Base-by-base conservation (phyloP, 495 filamentous ascomycete genomes). In the Acidomyces sp. region DNA sequence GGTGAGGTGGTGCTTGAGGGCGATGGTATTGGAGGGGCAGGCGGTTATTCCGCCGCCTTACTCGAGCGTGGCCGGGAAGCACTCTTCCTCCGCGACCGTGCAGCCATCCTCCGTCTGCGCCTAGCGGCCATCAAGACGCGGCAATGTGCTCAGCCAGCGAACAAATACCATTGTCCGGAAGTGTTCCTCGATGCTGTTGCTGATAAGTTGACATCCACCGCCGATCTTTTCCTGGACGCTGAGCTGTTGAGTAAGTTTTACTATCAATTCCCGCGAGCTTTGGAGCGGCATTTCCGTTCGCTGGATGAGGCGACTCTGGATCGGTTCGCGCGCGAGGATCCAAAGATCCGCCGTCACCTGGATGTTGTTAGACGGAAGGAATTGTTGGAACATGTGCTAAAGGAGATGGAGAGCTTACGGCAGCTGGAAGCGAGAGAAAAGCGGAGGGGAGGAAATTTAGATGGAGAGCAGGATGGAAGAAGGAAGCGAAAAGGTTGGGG, bases 231-330 rank as follows among this genome's bases (percentile, higher is more conserved):
- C 69, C 74, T 99, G 7, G 94, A 99, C 51, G 92, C 95, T 25
- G 90, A 99, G 64, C 71, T 99, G 19, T 71, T 99, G 28, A 85
- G 82, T 3, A 93, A 96, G 55, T 99, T 96, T 53, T 94, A 94
- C 64, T 87, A 92, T 57, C 42, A 67, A 60, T 99, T 99, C 65
- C 90, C 90, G 0, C 72, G 92, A 16, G 85, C 93, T 56, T 71
- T 99, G 15, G 90, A 99, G 57, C 55, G 75, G 50, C 71, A 85
- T 28, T 76, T 99, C n/a, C 70, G 86, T 25, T 73, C 81, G 46
- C 71, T 96, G 38, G 78, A 77, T 3, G 70, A 77, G 25, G 72
- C 71, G 0, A 80, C 94, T 43, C 68, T 95, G 10, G 88, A 99
- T 53, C 69, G 74, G 12, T 96, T 99, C 51, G 90, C 90, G 11